Percentiles rank a stretch among this genome's conserved stretches.
These are phyloP conservation scores for Cladosporium velox DNA, from an alignment of 2,329 filamentous ascomycete species.

Conservation along the genomic window DNA sequence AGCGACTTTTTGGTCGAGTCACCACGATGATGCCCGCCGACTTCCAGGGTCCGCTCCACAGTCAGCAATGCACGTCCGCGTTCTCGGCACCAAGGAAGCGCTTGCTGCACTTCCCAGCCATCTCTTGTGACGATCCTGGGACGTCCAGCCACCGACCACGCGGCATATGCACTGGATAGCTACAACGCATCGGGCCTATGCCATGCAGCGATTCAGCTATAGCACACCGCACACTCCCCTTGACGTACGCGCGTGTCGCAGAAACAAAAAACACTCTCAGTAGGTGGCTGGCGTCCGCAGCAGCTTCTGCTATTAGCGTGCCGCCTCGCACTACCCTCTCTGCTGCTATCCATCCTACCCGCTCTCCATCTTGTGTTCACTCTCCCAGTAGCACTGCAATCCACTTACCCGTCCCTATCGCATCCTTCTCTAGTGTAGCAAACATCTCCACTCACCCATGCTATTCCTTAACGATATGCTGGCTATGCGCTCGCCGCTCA, in stretches of 20 bases:
- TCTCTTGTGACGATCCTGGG: conserved; percentile 1
- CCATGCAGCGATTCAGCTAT: conserved; percentile 10
- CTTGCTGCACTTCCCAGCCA: conserved; percentile 6
- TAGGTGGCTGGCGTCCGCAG: conserved; percentile 17
- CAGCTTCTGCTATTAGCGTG: conserved; percentile 14
- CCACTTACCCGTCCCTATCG: conserved; percentile 11
- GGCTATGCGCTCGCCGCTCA: conserved; percentile 36
- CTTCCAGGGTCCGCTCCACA: neutral
- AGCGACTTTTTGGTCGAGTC: conserved; percentile 7
- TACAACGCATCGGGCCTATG: conserved; percentile 15
- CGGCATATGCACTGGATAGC: conserved; percentile 2
- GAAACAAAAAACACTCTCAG: neutral
- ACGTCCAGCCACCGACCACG: conserved; percentile 11
- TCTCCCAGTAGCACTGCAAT: conserved; percentile 11
- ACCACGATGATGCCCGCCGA: neutral
- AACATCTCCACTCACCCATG: conserved; percentile 24
- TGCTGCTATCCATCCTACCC: conserved; percentile 16
- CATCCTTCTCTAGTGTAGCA: conserved; percentile 17
- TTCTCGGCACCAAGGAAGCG: neutral
- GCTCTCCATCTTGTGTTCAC: conserved; percentile 16
- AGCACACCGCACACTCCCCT: conserved; percentile 14
- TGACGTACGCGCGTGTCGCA: conserved; percentile 16
- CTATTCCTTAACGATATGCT: conserved; percentile 32
- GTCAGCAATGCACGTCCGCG: neutral
- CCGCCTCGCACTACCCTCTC: conserved; percentile 1